These are phyloP conservation scores for Pythium brassicae DNA, from an alignment of 352 stramenopile species.

Conservation along the genomic window DNA sequence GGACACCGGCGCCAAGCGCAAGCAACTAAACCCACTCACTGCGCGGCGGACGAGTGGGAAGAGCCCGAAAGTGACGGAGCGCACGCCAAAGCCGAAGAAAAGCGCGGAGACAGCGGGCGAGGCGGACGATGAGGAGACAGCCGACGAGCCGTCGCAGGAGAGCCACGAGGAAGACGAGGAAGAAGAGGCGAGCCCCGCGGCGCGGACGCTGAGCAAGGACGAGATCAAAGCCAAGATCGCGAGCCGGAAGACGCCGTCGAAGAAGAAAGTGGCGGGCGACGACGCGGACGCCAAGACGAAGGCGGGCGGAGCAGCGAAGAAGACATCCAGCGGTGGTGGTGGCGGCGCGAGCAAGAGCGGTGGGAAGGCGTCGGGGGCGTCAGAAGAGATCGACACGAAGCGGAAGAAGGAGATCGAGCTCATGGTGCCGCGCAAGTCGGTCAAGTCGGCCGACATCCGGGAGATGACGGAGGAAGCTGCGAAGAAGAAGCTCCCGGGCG, in stretches of 20 bases:
- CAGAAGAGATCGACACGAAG: slow-evolving; percentile 60
- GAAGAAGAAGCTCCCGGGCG: slow-evolving; percentile 40
- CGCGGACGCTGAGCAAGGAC: slow-evolving; percentile 53
- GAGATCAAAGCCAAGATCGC: slow-evolving; percentile 77
- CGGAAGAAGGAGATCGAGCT: slow-evolving; percentile 81
- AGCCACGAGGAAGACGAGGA: slow-evolving; percentile 40
- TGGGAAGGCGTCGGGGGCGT: slow-evolving; percentile 23
- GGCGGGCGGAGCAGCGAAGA: slow-evolving; percentile 26
- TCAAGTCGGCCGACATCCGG: slow-evolving; percentile 72
- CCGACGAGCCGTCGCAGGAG: slow-evolving; percentile 10
- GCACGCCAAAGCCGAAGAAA: slow-evolving; percentile 9
- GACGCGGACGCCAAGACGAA: slow-evolving; percentile 26
- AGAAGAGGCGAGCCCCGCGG: slow-evolving; percentile 34
- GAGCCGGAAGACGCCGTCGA: slow-evolving; percentile 56
- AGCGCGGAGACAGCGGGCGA: slow-evolving; percentile 2
- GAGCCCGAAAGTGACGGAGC: slow-evolving; percentile 8
- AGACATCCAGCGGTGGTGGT: slow-evolving; percentile 17
- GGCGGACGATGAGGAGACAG: slow-evolving; percentile 4
- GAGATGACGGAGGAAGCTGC: slow-evolving; percentile 69
- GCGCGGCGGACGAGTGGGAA: not conserved
- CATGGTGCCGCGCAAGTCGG: slow-evolving; percentile 66
- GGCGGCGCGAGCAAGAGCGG: slow-evolving; percentile 30
- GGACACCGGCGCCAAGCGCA: slow-evolving; percentile 6
- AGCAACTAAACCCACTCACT: not conserved
- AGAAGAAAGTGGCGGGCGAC: slow-evolving; percentile 37